phyloP scores from a whole-genome alignment of 1,139 yeast genomes.

The Pichia sp. region DNA sequence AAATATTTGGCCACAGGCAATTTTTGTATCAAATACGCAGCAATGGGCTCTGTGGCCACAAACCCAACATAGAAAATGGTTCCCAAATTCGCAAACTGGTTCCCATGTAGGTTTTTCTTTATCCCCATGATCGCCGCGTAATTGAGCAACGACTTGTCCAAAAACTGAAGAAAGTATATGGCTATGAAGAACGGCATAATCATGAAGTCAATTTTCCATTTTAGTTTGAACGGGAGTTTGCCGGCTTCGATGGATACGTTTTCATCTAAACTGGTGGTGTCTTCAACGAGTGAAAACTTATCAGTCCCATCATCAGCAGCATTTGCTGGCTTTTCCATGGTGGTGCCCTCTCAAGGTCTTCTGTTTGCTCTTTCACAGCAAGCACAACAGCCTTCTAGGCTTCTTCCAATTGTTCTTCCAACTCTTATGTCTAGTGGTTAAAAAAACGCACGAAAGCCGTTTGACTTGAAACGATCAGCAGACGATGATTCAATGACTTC shows the following conservation, averaged over 20 bases:
- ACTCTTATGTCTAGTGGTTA: too few species aligned
- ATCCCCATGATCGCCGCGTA: slow-evolving; percentile 50
- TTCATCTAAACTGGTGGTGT: neutral
- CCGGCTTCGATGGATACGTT: neutral
- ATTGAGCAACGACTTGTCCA: slow-evolving; percentile 15
- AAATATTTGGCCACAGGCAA: slow-evolving; percentile 15
- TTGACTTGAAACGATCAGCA: too few species aligned
- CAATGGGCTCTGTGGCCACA: slow-evolving; percentile 12
- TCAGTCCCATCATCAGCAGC: neutral
- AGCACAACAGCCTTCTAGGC: too few species aligned
- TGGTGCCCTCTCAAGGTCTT: neutral
- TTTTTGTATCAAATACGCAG: slow-evolving; percentile 15
- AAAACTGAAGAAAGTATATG: slow-evolving; percentile 16
- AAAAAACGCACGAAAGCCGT: too few species aligned
- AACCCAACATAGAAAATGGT: slow-evolving; percentile 43
- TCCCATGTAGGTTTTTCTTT: slow-evolving; percentile 31
- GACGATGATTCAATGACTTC: too few species aligned
- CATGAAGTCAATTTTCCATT: slow-evolving; percentile 17
- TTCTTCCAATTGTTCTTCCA: too few species aligned
- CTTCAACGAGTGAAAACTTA: neutral
- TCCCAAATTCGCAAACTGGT: slow-evolving; percentile 23
- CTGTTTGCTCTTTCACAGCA: too few species aligned
- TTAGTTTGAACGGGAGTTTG: slow-evolving; percentile 7
- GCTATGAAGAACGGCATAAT: slow-evolving; percentile 17
- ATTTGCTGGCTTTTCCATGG: neutral